These are phyloP conservation scores for Annulohypoxylon truncatum DNA, from an alignment of 2,329 filamentous ascomycete species.

Conservation along the genomic window DNA sequence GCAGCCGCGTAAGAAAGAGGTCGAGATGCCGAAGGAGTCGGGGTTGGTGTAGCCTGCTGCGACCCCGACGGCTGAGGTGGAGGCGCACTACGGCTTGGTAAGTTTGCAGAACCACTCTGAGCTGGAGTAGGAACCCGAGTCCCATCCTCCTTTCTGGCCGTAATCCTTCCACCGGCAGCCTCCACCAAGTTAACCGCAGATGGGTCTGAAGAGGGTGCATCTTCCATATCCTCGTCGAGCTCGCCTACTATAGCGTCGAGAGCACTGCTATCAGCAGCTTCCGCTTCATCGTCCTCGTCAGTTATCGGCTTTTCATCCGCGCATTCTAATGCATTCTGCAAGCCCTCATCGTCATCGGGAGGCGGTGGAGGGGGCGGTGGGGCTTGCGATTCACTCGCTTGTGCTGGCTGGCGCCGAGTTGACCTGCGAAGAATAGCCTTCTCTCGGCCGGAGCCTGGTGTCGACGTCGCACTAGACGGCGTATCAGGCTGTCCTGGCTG, in stretches of 20 bases:
- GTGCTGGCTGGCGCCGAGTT: conserved; percentile 67
- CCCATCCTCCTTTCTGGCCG: conserved; percentile 91
- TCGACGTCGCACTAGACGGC: conserved; percentile 58
- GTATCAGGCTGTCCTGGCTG: conserved; percentile 55
- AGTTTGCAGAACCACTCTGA: conserved; percentile 59
- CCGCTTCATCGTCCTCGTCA: conserved; percentile 72
- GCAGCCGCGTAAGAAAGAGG: conserved; percentile 87
- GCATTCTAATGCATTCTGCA: conserved; percentile 84
- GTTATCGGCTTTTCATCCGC: conserved; percentile 89
- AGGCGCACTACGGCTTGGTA: conserved; percentile 54
- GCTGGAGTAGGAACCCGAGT: conserved; percentile 86
- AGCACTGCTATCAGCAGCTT: conserved; percentile 72
- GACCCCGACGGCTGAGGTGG: conserved; percentile 55
- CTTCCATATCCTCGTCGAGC: conserved; percentile 85
- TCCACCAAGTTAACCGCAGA: conserved; percentile 93
- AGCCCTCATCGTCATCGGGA: conserved; percentile 68
- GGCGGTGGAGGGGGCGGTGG: conserved; percentile 65
- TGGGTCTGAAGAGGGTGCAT: conserved; percentile 77
- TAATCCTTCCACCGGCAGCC: conserved; percentile 86
- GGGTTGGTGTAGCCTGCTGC: conserved; percentile 55
- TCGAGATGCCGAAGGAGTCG: conserved; percentile 66
- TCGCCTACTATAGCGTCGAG: conserved; percentile 92
- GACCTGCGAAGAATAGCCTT: conserved; percentile 71
- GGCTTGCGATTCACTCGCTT: conserved; percentile 62
- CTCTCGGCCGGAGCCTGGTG: conserved; percentile 64